These are phyloP conservation scores for Talaromyces sp. DNA, from an alignment of 2,329 filamentous ascomycete genomes.

Conservation along the genomic window DNA sequence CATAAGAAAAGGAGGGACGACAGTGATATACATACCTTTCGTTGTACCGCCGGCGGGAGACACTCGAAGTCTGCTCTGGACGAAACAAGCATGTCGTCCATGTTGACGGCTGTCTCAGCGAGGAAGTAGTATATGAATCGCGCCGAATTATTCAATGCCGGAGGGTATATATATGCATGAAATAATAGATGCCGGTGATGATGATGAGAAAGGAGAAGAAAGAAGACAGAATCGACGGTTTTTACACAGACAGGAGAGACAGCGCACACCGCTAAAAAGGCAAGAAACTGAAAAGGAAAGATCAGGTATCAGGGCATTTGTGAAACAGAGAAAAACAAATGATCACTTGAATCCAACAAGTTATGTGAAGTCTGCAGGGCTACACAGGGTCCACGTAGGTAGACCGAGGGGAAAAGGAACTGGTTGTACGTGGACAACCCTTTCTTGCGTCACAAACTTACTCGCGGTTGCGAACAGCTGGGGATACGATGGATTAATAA, in stretches of 20 bases:
- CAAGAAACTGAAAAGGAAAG: not conserved
- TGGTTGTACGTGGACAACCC: not conserved
- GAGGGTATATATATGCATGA: not conserved
- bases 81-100: slow-evolving; percentile 15
- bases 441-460: not conserved
- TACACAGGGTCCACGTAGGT: slow-evolving; percentile 1
- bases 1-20: not conserved
- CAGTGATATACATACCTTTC: slow-evolving; percentile 49
- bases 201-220: not conserved
- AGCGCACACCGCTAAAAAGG: not conserved
- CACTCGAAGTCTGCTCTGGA: slow-evolving; percentile 46
- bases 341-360: too few relatives aligned
- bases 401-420: not conserved
- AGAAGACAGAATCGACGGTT: too few relatives aligned
- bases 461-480: not conserved
- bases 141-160: not conserved
- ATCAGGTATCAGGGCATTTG: too few relatives aligned
- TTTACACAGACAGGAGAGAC: not conserved
- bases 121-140: not conserved
- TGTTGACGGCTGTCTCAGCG: not conserved
- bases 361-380: not conserved
- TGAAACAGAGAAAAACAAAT: too few relatives aligned
- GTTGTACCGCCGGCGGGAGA: slow-evolving; percentile 51
- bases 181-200: too few relatives aligned
- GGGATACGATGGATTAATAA: not conserved